These are phyloP conservation scores for Herpetomonas samuelpessoai DNA, from an alignment of 208 protist genomes.

Conservation along the genomic window DNA sequence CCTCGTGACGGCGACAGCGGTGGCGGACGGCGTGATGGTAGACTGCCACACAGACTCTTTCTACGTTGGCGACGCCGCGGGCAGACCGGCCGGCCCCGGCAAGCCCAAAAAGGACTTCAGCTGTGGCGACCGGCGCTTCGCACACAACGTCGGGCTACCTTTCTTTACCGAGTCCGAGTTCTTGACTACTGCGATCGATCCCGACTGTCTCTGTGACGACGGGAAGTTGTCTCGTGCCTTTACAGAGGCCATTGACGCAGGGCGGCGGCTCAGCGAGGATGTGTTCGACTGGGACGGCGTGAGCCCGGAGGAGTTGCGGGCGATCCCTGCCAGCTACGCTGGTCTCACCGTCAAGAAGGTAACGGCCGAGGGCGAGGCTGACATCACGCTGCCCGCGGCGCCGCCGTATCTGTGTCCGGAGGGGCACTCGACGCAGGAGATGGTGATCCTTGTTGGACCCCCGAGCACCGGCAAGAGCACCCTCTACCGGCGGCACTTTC, in stretches of 20 bases:
- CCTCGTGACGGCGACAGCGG: neutral
- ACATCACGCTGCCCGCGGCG: constrained; percentile 7
- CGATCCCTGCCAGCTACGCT: constrained; percentile 47
- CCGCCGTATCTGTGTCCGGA: constrained; percentile 16
- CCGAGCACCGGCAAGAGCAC: constrained; percentile 90
- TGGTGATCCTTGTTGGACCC: constrained; percentile 85
- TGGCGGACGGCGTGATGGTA: neutral
- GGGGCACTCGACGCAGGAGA: constrained; percentile 41
- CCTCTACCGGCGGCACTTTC: constrained; percentile 81
- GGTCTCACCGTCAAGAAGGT: constrained; percentile 24
- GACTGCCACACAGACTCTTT: constrained; percentile 51
- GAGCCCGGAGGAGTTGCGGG: constrained; percentile 38
- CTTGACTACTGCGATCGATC: constrained; percentile 31
- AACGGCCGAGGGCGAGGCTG: constrained; percentile 12
- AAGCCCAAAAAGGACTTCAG: constrained; percentile 91
- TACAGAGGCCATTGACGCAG: neutral
- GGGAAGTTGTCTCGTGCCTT: neutral
- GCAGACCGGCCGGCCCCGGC: constrained; percentile 41
- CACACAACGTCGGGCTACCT: constrained; percentile 70
- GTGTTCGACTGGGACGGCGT: constrained; percentile 50
- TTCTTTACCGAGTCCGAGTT: constrained; percentile 93
- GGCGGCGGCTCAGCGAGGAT: neutral
- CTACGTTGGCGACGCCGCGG: constrained; percentile 94
- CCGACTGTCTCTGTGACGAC: constrained; percentile 16
- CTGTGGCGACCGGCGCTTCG: constrained; percentile 90